Evolutionary conservation across 768 basidiomycete species (phyloP).

Genomic region (Jaapia argillacea): DNA sequence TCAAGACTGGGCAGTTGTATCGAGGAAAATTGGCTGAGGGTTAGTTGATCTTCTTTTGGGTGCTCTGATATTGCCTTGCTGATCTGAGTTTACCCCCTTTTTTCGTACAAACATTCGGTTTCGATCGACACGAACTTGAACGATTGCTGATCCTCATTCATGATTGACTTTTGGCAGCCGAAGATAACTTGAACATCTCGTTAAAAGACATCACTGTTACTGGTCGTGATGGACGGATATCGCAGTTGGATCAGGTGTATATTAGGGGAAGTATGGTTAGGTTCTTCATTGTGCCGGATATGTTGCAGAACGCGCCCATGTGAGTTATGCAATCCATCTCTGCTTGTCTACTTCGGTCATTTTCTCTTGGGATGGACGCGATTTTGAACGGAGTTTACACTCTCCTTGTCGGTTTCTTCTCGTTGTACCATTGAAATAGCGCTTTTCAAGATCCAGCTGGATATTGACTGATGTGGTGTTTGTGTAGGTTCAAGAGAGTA

Average conservation of each 20-base stretch:
- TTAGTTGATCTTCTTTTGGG: slow-evolving; percentile 22
- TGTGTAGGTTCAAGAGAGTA: slow-evolving; percentile 97
- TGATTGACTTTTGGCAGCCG: too few relatives aligned
- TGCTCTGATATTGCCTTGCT: slow-evolving; percentile 1
- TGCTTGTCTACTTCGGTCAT: too few relatives aligned
- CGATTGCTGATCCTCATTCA: too few relatives aligned
- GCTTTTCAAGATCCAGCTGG: not conserved
- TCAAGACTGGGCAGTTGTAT: slow-evolving; percentile 96
- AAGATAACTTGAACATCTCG: slow-evolving; percentile 97
- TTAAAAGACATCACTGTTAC: slow-evolving; percentile 96
- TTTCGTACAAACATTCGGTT: slow-evolving; percentile 10
- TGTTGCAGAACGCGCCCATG: slow-evolving; percentile 99
- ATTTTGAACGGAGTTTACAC: not conserved
- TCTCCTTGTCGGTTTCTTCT: slow-evolving; percentile 5
- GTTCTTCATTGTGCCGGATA: slow-evolving; percentile 99
- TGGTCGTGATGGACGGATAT: slow-evolving; percentile 94
- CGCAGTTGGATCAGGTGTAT: slow-evolving; percentile 98
- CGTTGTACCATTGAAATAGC: not conserved
- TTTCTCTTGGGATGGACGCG: not conserved
- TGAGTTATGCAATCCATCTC: slow-evolving; percentile 27
- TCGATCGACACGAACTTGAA: too few relatives aligned
- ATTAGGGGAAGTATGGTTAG: slow-evolving; percentile 97
- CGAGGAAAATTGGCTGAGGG: slow-evolving; percentile 97
- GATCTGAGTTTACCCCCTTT: slow-evolving; percentile 8
- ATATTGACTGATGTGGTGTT: slow-evolving; percentile 1